Conservation (phyloP, 2,329 filamentous ascomycete genomes). For the Alternaria hordeiaustralica region DNA sequence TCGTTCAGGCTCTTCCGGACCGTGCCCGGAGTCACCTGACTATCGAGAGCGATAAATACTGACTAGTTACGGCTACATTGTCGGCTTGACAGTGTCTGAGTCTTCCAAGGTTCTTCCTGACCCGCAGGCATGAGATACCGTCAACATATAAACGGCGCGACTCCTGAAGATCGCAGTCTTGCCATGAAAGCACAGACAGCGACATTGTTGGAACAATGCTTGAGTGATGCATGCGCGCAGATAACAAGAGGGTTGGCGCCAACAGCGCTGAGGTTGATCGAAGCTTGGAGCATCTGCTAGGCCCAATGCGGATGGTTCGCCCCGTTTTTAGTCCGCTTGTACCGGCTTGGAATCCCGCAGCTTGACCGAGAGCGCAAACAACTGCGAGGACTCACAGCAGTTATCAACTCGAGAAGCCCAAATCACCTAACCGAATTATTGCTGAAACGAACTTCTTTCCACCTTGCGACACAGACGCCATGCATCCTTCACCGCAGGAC, state of each 20-base stretch:
- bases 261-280: background rate
- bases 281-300: background rate
- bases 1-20: background rate
- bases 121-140: background rate
- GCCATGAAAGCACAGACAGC: background rate
- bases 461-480: background rate
- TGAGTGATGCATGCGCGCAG: background rate
- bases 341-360: background rate
- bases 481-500: background rate
- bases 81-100: background rate
- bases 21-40: background rate
- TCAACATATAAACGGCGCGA: background rate
- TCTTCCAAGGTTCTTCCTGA: background rate
- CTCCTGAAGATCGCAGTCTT: background rate
- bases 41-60: background rate
- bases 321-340: background rate
- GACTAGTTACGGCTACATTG: background rate
- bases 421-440: background rate
- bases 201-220: background rate
- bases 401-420: background rate
- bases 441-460: background rate
- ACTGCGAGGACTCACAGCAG: background rate
- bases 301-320: background rate
- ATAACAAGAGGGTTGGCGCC: background rate
- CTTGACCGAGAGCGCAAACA: background rate